phyloP scores from a whole-genome alignment of 139 green algal genomes.

The Auxenochlorella protothecoides region DNA sequence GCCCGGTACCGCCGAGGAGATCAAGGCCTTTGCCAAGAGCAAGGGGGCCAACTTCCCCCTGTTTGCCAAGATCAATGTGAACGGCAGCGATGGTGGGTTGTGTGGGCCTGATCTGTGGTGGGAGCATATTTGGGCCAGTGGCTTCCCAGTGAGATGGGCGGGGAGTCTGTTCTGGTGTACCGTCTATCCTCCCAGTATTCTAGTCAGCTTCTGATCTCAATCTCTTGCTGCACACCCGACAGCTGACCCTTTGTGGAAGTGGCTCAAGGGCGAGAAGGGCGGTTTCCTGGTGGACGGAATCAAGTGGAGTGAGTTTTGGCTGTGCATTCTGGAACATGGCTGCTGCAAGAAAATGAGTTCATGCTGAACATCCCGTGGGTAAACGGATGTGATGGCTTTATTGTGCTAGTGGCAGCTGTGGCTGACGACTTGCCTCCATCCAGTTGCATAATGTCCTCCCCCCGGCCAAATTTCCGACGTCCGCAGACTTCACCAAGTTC shows the following conservation, averaged over 20 bases:
- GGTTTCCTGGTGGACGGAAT: conserved; percentile 42
- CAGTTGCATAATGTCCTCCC: background rate
- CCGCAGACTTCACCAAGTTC: conserved; percentile 15
- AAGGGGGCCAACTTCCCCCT: conserved; percentile 49
- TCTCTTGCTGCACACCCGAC: too few species aligned
- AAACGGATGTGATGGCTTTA: background rate
- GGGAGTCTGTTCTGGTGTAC: too few species aligned
- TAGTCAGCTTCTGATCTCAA: too few species aligned
- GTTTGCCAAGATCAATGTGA: conserved; percentile 40
- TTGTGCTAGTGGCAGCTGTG: background rate
- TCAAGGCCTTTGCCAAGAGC: conserved; percentile 57
- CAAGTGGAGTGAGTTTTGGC: conserved; percentile 1
- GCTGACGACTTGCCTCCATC: background rate
- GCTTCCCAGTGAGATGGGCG: too few species aligned
- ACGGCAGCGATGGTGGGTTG: conserved; percentile 4
- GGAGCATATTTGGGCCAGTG: too few species aligned
- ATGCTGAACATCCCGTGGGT: conserved; percentile 41
- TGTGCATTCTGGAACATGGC: too few species aligned
- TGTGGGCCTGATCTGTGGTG: too few species aligned
- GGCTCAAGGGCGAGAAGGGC: conserved; percentile 56
- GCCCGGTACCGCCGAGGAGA: conserved; percentile 49
- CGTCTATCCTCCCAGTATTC: too few species aligned
- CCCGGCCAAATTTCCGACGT: background rate
- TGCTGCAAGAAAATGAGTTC: too few species aligned
- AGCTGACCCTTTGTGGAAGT: conserved; percentile 29